A percentile compares a stretch with the other conserved stretches of the same genome.
phyloP scores from a whole-genome alignment of 352 stramenopile species.

The Poterioochromonas sp. region DNA sequence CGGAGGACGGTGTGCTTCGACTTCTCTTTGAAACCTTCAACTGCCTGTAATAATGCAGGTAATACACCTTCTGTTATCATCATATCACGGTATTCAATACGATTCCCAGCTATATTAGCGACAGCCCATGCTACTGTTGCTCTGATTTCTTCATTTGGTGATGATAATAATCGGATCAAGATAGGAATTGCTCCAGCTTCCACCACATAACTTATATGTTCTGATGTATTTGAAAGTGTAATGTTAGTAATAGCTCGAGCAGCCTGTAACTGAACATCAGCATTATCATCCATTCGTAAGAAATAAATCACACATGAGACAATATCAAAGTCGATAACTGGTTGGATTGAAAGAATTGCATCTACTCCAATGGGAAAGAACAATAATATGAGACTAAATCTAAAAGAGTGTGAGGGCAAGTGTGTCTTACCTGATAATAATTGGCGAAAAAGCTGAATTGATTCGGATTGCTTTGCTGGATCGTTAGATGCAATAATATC shows the following conservation, averaged over 20 bases:
- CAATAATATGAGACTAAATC: constrained; percentile 30
- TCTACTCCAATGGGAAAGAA: no score
- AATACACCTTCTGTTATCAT: constrained; percentile 64
- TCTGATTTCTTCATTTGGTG: constrained; percentile 89
- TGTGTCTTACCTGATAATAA: constrained; percentile 85
- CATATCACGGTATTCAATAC: constrained; percentile 85
- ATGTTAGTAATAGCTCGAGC: constrained; percentile 99
- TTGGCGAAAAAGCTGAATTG: constrained; percentile 94
- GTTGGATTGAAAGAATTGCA: constrained; percentile 95
- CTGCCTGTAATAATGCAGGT: not conserved
- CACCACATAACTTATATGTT: constrained; percentile 95
- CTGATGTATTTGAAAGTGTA: constrained; percentile 87
- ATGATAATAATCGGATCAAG: constrained; percentile 88
- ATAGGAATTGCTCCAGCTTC: constrained; percentile 90
- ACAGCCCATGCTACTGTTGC: constrained; percentile 93
- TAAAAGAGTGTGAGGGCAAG: constrained; percentile 15
- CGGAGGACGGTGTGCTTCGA: constrained; percentile 91
- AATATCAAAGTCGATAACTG: constrained; percentile 94
- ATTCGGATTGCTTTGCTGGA: constrained; percentile 79
- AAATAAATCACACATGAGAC: constrained; percentile 96
- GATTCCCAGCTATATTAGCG: constrained; percentile 98
- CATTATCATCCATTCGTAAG: constrained; percentile 84
- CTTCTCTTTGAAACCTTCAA: constrained; percentile 58
- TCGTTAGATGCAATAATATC: constrained; percentile 79
- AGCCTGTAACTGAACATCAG: constrained; percentile 88